Conservation (phyloP, 768 basidiomycete species). For the Pulveroboletus sp. region DNA sequence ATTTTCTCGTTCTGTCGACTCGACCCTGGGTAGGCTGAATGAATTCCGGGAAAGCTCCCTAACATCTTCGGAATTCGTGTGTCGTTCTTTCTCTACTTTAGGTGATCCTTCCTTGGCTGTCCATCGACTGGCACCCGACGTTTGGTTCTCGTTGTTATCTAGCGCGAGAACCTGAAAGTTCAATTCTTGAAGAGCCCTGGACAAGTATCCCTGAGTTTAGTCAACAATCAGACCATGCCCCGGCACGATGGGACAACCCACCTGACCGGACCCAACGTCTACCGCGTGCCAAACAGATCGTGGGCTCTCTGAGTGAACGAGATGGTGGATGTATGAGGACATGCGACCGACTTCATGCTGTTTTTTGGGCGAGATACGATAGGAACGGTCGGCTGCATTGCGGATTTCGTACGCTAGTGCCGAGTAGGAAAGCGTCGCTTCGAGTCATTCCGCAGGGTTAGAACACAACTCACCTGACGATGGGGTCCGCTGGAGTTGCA, state of each 20-base stretch:
- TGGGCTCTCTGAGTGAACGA: slow-evolving; percentile 28
- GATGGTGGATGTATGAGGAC: slow-evolving; percentile 45
- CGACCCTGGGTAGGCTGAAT: not conserved
- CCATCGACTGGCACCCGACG: slow-evolving; percentile 51
- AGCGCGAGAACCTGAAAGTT: slow-evolving; percentile 57
- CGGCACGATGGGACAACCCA: slow-evolving; percentile 21
- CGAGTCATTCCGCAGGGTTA: not conserved
- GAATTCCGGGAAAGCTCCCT: not conserved
- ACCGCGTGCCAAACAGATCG: slow-evolving; percentile 44
- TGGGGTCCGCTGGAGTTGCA: slow-evolving; percentile 26
- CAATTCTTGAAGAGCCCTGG: slow-evolving; percentile 40
- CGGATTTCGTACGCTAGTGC: slow-evolving; percentile 6
- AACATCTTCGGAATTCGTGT: slow-evolving; percentile 1
- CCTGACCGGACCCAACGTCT: slow-evolving; percentile 74
- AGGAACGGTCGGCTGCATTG: slow-evolving; percentile 7
- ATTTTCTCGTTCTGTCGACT: not conserved
- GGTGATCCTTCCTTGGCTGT: slow-evolving; percentile 23
- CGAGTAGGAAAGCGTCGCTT: not conserved
- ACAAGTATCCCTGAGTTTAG: slow-evolving; percentile 54
- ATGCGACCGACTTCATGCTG: slow-evolving; percentile 66
- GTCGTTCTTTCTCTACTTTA: slow-evolving; percentile 13
- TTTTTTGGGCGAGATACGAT: slow-evolving; percentile 75
- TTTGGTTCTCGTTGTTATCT: slow-evolving; percentile 57
- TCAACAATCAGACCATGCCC: not conserved
- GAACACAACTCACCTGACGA: slow-evolving; percentile 7